phyloP scores from a whole-genome alignment of 1,284 basidiomycete species.

The Trichosporon sp. region DNA sequence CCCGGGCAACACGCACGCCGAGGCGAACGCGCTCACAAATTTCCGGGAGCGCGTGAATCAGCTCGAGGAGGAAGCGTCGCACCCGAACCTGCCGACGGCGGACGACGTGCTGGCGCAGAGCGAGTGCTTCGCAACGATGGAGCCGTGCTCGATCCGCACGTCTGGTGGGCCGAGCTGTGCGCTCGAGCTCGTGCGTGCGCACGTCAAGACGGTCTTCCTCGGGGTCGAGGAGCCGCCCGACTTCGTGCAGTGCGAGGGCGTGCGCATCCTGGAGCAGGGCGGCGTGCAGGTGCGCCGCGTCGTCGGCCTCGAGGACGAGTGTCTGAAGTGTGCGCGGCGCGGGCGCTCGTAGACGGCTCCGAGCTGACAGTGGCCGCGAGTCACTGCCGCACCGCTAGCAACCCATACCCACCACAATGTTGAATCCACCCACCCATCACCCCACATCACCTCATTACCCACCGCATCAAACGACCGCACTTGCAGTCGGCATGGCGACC shows the following conservation, averaged over 20 bases:
- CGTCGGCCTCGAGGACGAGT: slow-evolving; percentile 61
- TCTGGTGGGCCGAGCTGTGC: slow-evolving; percentile 84
- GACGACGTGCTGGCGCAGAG: slow-evolving; percentile 24
- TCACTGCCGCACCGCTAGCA: neutral
- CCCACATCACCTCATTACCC: neutral
- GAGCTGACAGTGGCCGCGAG: neutral
- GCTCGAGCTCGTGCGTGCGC: slow-evolving; percentile 70
- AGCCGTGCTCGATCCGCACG: slow-evolving; percentile 87
- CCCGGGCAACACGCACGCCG: slow-evolving; percentile 93
- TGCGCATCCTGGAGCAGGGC: slow-evolving; percentile 65
- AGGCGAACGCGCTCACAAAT: slow-evolving; percentile 88
- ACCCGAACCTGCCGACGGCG: slow-evolving; percentile 9
- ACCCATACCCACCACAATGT: neutral
- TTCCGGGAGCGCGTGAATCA: slow-evolving; percentile 46
- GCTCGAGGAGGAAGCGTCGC: slow-evolving; percentile 2
- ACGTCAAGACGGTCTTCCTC: slow-evolving; percentile 73
- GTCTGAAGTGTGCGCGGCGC: slow-evolving; percentile 67
- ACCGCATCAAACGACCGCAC: neutral
- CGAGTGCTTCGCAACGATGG: slow-evolving; percentile 83
- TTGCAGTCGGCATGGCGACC: neutral
- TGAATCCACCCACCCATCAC: neutral
- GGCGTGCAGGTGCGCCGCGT: slow-evolving; percentile 75
- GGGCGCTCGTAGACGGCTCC: slow-evolving; percentile 32
- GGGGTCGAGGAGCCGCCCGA: slow-evolving; percentile 91
- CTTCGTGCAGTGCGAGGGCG: slow-evolving; percentile 90